A percentile compares a stretch with the other conserved stretches of the same genome.
phyloP scores from a whole-genome alignment of 1,284 basidiomycete genomes.

The Stygiomarasmius scandens region DNA sequence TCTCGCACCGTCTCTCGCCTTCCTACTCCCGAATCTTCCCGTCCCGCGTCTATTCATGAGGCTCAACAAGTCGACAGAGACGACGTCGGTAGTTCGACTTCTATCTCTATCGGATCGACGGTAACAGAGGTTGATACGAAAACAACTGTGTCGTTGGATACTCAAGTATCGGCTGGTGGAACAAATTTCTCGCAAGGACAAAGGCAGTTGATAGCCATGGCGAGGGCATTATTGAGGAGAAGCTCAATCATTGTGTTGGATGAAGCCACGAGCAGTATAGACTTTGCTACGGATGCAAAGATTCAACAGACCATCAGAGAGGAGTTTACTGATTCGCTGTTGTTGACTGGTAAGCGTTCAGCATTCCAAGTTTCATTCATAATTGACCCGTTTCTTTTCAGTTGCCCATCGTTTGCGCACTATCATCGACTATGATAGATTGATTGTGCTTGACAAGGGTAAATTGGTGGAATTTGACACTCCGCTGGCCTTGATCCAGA shows the following conservation, averaged over 20 bases:
- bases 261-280: conserved; percentile 80
- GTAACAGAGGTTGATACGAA: conserved; percentile 54
- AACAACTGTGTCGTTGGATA: conserved; percentile 64
- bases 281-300: conserved; percentile 75
- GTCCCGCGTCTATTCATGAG: conserved; percentile 47
- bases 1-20: conserved; percentile 42
- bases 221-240: conserved; percentile 73
- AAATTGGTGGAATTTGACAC: conserved; percentile 82
- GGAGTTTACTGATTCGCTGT: conserved; percentile 68
- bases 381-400: conserved; percentile 22
- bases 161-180: conserved; percentile 78
- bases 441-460: conserved; percentile 84
- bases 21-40: conserved; percentile 48
- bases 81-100: conserved; percentile 33
- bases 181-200: conserved; percentile 87
- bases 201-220: conserved; percentile 81
- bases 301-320: conserved; percentile 83
- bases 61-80: conserved; percentile 29
- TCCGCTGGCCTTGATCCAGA: conserved; percentile 74
- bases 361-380: not conserved
- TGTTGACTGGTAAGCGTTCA: conserved; percentile 53
- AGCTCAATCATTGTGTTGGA: conserved; percentile 83
- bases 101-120: conserved; percentile 42
- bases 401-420: conserved; percentile 75
- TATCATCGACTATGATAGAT: conserved; percentile 77